Conservation (phyloP, 2,329 filamentous ascomycete genomes). For the Sodiomyces alkalinus region DNA sequence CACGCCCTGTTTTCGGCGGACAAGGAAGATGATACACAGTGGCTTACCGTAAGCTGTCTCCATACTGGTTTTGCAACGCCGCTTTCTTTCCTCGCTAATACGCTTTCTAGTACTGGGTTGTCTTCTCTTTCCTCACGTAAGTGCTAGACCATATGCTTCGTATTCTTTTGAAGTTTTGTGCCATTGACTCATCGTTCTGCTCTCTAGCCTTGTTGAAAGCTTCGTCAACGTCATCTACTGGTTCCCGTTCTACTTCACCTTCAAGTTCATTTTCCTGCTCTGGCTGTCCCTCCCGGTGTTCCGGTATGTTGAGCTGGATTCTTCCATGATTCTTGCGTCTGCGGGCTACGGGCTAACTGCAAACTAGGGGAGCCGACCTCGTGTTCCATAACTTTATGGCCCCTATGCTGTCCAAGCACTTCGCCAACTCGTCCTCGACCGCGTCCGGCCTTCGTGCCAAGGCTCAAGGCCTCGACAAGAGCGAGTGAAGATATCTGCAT, state of each 20-base stretch:
- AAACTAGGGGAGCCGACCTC: conserved; percentile 72
- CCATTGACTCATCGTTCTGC: neutral
- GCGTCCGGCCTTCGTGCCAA: conserved; percentile 79
- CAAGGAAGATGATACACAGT: conserved; percentile 72
- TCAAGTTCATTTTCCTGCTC: conserved; percentile 95
- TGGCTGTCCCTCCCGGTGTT: conserved; percentile 96
- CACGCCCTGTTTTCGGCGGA: conserved; percentile 55
- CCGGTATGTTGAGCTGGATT: conserved; percentile 44
- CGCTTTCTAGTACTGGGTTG: conserved; percentile 61
- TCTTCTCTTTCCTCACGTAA: conserved; percentile 65
- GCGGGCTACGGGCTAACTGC: conserved; percentile 9
- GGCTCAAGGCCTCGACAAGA: conserved; percentile 62
- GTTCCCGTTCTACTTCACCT: conserved; percentile 99
- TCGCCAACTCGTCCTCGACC: conserved; percentile 52
- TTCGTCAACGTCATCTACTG: conserved; percentile 76
- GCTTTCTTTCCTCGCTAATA: conserved; percentile 2
- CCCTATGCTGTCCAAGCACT: conserved; percentile 87
- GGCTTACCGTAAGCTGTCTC: conserved; percentile 46
- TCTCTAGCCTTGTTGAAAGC: conserved; percentile 56
- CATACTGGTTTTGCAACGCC: conserved; percentile 4
- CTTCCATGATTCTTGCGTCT: neutral
- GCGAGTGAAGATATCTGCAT: too few species aligned
- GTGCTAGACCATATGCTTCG: too few species aligned
- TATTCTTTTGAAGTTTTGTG: too few species aligned
- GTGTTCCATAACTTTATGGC: conserved; percentile 94